These are phyloP conservation scores for Gymnopilus dilepis DNA, from an alignment of 768 basidiomycete genomes.

Conservation along the genomic window DNA sequence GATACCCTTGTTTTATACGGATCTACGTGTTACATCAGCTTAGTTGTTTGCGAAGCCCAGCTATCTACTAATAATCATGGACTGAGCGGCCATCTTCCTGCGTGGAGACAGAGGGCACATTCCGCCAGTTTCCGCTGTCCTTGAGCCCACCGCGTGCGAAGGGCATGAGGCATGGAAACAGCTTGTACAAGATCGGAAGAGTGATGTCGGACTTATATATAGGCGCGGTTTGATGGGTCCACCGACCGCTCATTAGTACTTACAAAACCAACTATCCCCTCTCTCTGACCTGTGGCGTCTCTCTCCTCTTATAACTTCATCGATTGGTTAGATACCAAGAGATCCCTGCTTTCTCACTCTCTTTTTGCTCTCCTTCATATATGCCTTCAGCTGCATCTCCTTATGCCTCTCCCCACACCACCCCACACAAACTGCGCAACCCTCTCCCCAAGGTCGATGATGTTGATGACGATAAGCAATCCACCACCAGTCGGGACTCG, in stretches of 20 bases:
- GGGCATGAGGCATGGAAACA: slow-evolving; percentile 14
- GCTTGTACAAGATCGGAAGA: slow-evolving; percentile 17
- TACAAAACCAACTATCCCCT: slow-evolving; percentile 11
- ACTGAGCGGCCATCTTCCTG: slow-evolving; percentile 9
- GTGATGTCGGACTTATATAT: slow-evolving; percentile 33
- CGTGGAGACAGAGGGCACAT: slow-evolving; percentile 18
- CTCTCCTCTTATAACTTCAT: slow-evolving; percentile 21
- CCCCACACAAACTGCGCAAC: slow-evolving; percentile 24
- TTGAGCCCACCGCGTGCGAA: slow-evolving; percentile 7
- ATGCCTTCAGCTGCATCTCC: slow-evolving; percentile 27
- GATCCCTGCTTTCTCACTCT: slow-evolving; percentile 11
- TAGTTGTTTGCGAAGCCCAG: slow-evolving; percentile 17
- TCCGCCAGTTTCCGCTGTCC: slow-evolving; percentile 15
- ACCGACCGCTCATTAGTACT: slow-evolving; percentile 12
- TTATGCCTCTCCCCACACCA: slow-evolving; percentile 27
- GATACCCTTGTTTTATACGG: slow-evolving; percentile 30
- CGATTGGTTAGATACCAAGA: slow-evolving; percentile 32
- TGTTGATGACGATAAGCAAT: slow-evolving; percentile 31
- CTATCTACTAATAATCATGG: slow-evolving; percentile 13
- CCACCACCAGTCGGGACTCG: slow-evolving; percentile 32
- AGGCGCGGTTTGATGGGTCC: slow-evolving; percentile 30
- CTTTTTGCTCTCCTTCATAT: slow-evolving; percentile 15
- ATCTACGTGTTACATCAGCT: slow-evolving; percentile 29
- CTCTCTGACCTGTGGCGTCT: slow-evolving; percentile 22
- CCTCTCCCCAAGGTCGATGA: slow-evolving; percentile 26